phyloP scores from a whole-genome alignment of 192 early-diverging fungal species.

The Jimgerdemannia flammicorona region DNA sequence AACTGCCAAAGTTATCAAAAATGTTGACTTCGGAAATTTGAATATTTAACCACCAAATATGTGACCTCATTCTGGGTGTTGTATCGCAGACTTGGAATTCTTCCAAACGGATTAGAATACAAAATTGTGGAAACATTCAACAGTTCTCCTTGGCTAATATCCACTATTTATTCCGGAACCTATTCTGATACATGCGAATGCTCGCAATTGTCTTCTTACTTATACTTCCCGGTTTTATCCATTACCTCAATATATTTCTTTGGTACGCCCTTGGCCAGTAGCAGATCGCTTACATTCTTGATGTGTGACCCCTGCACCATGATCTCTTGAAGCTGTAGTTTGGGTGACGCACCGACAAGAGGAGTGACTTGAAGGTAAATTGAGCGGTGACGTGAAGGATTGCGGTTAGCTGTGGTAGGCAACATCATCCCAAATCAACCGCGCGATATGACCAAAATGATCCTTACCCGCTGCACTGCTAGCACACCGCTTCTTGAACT shows the following conservation, averaged over 20 bases:
- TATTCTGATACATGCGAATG: no score
- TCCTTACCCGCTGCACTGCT: slow-evolving; percentile 57
- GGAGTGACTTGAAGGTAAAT: slow-evolving; percentile 38
- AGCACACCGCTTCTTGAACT: slow-evolving; percentile 61
- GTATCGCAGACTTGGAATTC: no score
- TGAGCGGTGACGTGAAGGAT: not conserved
- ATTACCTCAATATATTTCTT: slow-evolving; percentile 41
- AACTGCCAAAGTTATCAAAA: no score
- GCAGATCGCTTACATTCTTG: slow-evolving; percentile 48
- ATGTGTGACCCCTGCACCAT: slow-evolving; percentile 77
- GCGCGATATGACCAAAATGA: not conserved
- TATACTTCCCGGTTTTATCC: slow-evolving; percentile 31
- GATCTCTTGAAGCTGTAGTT: slow-evolving; percentile 54
- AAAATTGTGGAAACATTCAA: no score
- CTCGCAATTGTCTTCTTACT: not conserved
- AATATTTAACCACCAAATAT: no score
- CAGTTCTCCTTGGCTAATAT: no score
- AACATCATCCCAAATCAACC: not conserved
- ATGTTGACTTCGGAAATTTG: no score
- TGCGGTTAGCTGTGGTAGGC: no score
- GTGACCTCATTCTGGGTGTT: no score
- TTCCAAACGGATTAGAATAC: no score
- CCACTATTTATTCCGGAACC: no score
- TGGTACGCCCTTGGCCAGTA: slow-evolving; percentile 48
- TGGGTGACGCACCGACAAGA: slow-evolving; percentile 46